These are phyloP conservation scores for Papiliotrema laurentii DNA, from an alignment of 1,284 basidiomycete genomes.

Conservation along the genomic window DNA sequence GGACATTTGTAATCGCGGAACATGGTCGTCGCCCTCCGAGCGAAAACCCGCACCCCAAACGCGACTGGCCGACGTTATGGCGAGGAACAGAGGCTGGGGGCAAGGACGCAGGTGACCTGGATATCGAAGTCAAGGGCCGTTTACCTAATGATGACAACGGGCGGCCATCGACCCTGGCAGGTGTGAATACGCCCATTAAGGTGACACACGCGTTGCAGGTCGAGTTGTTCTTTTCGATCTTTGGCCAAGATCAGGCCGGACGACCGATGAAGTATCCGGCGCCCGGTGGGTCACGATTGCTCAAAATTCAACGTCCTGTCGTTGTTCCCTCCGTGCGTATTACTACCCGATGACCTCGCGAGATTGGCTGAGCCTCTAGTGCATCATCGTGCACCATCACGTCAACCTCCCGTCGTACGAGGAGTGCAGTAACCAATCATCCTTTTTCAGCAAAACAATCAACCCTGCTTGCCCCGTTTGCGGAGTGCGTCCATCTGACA, in stretches of 20 bases:
- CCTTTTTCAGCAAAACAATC: not conserved
- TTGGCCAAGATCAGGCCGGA: slow-evolving; percentile 25
- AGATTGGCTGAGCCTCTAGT: slow-evolving; percentile 5
- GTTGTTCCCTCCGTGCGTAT: slow-evolving; percentile 31
- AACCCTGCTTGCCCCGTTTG: slow-evolving; percentile 1
- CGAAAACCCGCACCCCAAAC: slow-evolving; percentile 5
- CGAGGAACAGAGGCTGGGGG: slow-evolving; percentile 14
- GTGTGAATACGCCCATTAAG: slow-evolving; percentile 30
- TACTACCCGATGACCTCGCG: not conserved
- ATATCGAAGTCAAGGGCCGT: slow-evolving; percentile 9
- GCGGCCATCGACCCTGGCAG: slow-evolving; percentile 15
- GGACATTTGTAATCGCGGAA: slow-evolving; percentile 12
- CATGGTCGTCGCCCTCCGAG: slow-evolving; percentile 15
- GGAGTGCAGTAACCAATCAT: not conserved
- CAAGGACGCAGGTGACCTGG: slow-evolving; percentile 10
- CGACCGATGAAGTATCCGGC: slow-evolving; percentile 11
- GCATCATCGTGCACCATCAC: slow-evolving; percentile 11
- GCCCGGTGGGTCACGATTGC: slow-evolving; percentile 21
- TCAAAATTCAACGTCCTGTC: slow-evolving; percentile 24
- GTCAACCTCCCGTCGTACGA: slow-evolving; percentile 15
- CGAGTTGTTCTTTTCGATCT: slow-evolving; percentile 37
- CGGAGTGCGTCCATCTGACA: not conserved
- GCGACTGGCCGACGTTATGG: slow-evolving; percentile 12
- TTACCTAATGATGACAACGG: slow-evolving; percentile 16
- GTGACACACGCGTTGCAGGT: slow-evolving; percentile 29